Base-by-base conservation (phyloP, 495 filamentous ascomycete species). In the Xylaria cubensis region DNA sequence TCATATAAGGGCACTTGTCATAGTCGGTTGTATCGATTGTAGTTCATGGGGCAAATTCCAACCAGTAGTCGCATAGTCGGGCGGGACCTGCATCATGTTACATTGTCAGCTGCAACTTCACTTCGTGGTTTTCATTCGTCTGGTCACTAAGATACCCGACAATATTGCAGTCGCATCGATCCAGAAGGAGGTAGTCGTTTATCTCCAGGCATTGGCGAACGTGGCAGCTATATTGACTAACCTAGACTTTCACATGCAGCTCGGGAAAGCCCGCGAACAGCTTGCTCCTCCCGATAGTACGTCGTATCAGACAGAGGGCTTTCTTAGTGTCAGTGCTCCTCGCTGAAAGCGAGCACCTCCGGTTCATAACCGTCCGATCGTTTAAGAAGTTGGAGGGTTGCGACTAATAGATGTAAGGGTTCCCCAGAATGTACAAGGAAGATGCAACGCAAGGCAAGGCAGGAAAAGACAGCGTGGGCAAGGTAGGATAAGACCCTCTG, bases 21-120 rank as follows among this genome's bases (percentile, higher is more conserved):
- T 70, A 70, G 39, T 67, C 67, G 55, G 26, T 26, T 69, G 13
- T 24, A 48, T 71, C 9, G 39, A 34, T 64, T 26, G 50, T 59
- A 12, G 42, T 21, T 10, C 59, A 29, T 48, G 62, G 70, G 62
- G 50, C 53, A 48, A 29, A 58, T 53, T 39, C 69, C 59, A 67
- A 46, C 59, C 53, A 58, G 70, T 59, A 42, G 63, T 61, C 32
- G 34, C 36, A 44, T 21, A 58, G 36, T 8, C 12, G 53, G 70
- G 70, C 12, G 53, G 70, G 70, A 67, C 63, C 70, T 72, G 70
- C 70, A 59, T 64, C 19, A 51, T 34, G 62, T 67, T 67, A 42
- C 70, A 66, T 71, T 46, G 69, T 72, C 70, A 72, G 70, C 63
- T 72, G 70, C 56, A 53, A 67, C 70, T n/a, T 72, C 63, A 67